Evolutionary conservation across 2,329 filamentous ascomycete genomes (phyloP), one percentile per base, ranked within the genome.

Genomic region (Talaromyces atroroseus): DNA sequence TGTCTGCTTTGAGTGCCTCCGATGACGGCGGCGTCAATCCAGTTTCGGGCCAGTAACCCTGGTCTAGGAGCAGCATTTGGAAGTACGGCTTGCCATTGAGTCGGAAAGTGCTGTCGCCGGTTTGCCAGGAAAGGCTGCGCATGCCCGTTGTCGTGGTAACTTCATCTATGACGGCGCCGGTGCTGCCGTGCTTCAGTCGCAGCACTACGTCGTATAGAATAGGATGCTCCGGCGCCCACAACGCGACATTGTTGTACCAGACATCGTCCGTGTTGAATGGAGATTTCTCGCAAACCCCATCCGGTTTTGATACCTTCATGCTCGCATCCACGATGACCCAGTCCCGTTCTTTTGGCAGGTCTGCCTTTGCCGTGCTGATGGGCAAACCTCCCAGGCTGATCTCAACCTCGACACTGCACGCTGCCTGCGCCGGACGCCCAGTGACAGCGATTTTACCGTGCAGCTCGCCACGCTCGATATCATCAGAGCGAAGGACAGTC

Each of bases 41-140:
- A 0, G 86, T 86, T 61, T 88, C 84, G 0, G 84, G 85, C 86
- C 86, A 89, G 65, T 79, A 88, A 0, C 86, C 86, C 62, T 89
- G 86, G 57, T 90, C 87, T 0, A 89, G 74, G 0, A 85, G 85
- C 2, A 86, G 83, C 49, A 87, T 84, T 36, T 82, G 77, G 67
- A 89, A 89, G 36, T 83, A 73, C 26, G 87, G 86, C 55, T 86
- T 77, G 18, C 83, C 85, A 58, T 89, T 90, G 21, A 89, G 71
- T 6, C 80, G 74, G 74, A 86, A 83, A 0, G 81, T 80, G 0
- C 80, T 77, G 59, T 85, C 80, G 2, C 80, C 81, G 8, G 68
- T 74, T 18, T 73, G 77, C 84, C 84, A 88, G 58, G 80, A 73
- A 0, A 88, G 68, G 0, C 83, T 84, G 1, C 86, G 79, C 63